phyloP scores from a whole-genome alignment of 2,329 filamentous ascomycete genomes.

The Colletotrichum tropicicola region DNA sequence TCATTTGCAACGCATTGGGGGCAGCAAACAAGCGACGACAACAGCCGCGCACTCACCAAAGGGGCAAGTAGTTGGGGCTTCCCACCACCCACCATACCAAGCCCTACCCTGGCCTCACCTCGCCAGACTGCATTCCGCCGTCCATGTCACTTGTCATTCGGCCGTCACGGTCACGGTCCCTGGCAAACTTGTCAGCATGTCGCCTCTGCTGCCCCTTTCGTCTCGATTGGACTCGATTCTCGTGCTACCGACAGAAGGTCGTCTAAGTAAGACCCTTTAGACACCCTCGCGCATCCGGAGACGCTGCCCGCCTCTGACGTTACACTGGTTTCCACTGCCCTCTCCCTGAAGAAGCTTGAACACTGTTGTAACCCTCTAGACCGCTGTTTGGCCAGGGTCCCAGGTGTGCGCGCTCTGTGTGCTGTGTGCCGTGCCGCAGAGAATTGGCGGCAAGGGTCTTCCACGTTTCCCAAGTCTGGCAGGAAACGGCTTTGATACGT shows the following conservation, averaged over 20 bases:
- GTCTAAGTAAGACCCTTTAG: conserved; percentile 9
- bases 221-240: not conserved
- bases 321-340: conserved; percentile 28
- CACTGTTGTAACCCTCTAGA: conserved; percentile 19
- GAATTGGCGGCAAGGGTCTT: conserved; percentile 1
- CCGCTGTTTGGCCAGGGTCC: conserved; percentile 20
- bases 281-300: conserved; percentile 23
- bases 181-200: not conserved
- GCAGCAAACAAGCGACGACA: conserved; percentile 34
- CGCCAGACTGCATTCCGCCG: conserved; percentile 12
- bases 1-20: conserved; percentile 25
- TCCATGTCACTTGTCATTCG: not conserved
- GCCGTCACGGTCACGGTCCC: not conserved
- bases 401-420: not conserved
- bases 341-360: conserved; percentile 14
- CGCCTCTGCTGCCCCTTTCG: conserved; percentile 6
- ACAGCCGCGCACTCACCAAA: conserved; percentile 17
- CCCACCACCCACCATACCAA: not conserved
- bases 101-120: not conserved
- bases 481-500: conserved; percentile 24
- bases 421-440: conserved; percentile 9
- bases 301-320: conserved; percentile 28
- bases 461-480: conserved; percentile 19
- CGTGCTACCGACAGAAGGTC: conserved; percentile 12
- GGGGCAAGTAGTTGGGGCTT: not conserved